Evolutionary conservation across 1,139 yeast species (phyloP), one percentile per base, ranked within the genome.

Genomic region (Tardiomyces depauwii): DNA sequence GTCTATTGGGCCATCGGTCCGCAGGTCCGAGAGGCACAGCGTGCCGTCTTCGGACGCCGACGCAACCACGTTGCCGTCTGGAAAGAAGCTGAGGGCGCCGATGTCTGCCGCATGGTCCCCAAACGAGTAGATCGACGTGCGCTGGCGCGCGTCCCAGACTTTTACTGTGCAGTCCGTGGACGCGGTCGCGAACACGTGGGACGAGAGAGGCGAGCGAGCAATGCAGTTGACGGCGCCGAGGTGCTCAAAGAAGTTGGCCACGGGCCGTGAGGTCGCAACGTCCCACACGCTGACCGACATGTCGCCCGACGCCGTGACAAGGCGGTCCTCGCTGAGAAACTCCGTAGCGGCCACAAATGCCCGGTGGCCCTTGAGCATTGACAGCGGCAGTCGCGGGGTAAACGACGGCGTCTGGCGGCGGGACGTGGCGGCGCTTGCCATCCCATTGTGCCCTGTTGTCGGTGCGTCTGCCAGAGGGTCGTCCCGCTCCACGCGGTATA

Each of bases 251-350:
- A 21, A 21, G 25, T 7, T 21, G 25, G 25, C 25, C 7, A 21
- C 25, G 25, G 25, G 25, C 25, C 25, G 25, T 7, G 25, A 21
- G 51, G 76, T 76, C 27, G 72, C 68, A 27, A 86, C 70, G 61
- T 89, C 96, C 96, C 96, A 89, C 48, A 80, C 62, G 2, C 77
- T 73, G 55, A 88, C 76, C 1, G 93, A 78, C 81, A 81, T 78
- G 61, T 89, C 96, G 3, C 95, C 96, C 44, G 91, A 80, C 1
- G 82, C 75, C 0, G 95, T 84, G 14, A 86, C 58, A 0, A 86
- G 60, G n/a, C 71, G 70, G 9, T 71, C 65, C 47, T 77, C 73
- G 49, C 73, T 71, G 21, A 83, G 53, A 56, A 86, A 89, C 43
- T 77, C 80, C 51, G 87, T 73, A 53, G 80, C 87, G 0, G 93